Conservation (phyloP, 2,329 filamentous ascomycete genomes). For the Periconia macrospinosa region DNA sequence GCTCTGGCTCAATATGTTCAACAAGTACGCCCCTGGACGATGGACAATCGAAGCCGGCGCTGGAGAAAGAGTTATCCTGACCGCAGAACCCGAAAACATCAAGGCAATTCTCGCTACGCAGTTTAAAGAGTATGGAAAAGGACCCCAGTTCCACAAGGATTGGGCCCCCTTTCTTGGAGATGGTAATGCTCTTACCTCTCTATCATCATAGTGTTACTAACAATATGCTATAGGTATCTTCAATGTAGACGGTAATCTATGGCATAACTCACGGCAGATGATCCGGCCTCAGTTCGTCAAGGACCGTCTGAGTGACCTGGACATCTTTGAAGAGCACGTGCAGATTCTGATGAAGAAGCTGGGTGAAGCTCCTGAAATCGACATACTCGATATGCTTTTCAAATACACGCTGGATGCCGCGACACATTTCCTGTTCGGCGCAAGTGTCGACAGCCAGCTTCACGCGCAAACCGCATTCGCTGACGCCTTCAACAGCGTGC, state of each 20-base stretch:
- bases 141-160: slow-evolving; percentile 70
- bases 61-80: slow-evolving; percentile 69
- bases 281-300: slow-evolving; percentile 86
- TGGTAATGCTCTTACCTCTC: slow-evolving; percentile 53
- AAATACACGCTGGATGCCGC: slow-evolving; percentile 76
- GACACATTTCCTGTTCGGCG: slow-evolving; percentile 83
- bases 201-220: neutral
- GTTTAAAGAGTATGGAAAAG: slow-evolving; percentile 84
- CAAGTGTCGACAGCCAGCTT: slow-evolving; percentile 65
- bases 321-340: slow-evolving; percentile 79
- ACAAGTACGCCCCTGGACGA: slow-evolving; percentile 35
- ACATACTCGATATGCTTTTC: slow-evolving; percentile 79
- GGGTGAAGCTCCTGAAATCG: slow-evolving; percentile 55
- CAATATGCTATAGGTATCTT: slow-evolving; percentile 50
- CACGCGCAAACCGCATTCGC: slow-evolving; percentile 70
- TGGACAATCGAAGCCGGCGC: slow-evolving; percentile 65
- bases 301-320: slow-evolving; percentile 79
- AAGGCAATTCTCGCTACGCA: slow-evolving; percentile 88
- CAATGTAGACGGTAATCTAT: slow-evolving; percentile 75
- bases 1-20: slow-evolving; percentile 62
- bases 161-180: slow-evolving; percentile 77
- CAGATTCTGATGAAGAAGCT: slow-evolving; percentile 72
- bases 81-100: slow-evolving; percentile 84
- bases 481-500: slow-evolving; percentile 79
- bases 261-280: slow-evolving; percentile 80